Conservation (phyloP, 371 early-diverging fungal genomes). For the Mortierella sp. region DNA sequence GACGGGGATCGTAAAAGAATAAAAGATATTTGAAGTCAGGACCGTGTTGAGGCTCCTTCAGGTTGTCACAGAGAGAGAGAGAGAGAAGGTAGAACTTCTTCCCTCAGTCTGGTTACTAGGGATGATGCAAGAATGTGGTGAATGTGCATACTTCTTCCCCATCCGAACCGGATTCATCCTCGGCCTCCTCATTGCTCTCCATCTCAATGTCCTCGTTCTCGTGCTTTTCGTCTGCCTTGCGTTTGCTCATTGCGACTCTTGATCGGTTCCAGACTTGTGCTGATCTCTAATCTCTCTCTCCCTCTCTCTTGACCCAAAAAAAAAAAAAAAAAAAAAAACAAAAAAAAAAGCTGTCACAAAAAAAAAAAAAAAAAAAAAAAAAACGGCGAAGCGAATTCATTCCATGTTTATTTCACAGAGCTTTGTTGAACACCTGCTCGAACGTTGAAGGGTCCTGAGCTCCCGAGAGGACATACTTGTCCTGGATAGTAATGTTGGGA, state of each 20-base stretch:
- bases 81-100: neutral
- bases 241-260: conserved; percentile 51
- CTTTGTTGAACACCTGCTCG: conserved; percentile 60
- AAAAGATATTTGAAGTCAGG: too few species aligned
- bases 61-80: neutral
- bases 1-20: too few species aligned
- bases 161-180: conserved; percentile 62
- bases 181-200: conserved; percentile 41
- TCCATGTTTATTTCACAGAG: conserved; percentile 10
- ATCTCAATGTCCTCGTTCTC: conserved; percentile 45
- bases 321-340: too few species aligned
- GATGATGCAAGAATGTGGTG: too few species aligned
- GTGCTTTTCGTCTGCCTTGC: conserved; percentile 55
- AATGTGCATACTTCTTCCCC: conserved; percentile 53
- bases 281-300: neutral
- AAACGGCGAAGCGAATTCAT: too few species aligned
- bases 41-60: neutral
- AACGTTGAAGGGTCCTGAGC: conserved; percentile 74
- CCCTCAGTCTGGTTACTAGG: neutral
- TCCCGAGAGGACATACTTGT: conserved; percentile 73
- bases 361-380: too few species aligned
- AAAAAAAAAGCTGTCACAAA: too few species aligned
- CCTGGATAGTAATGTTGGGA: conserved; percentile 71
- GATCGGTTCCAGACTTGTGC: neutral
- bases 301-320: too few species aligned